Evolutionary conservation across 257 asterid genomes (phyloP).

Genomic region (Capsicum baccatum): DNA sequence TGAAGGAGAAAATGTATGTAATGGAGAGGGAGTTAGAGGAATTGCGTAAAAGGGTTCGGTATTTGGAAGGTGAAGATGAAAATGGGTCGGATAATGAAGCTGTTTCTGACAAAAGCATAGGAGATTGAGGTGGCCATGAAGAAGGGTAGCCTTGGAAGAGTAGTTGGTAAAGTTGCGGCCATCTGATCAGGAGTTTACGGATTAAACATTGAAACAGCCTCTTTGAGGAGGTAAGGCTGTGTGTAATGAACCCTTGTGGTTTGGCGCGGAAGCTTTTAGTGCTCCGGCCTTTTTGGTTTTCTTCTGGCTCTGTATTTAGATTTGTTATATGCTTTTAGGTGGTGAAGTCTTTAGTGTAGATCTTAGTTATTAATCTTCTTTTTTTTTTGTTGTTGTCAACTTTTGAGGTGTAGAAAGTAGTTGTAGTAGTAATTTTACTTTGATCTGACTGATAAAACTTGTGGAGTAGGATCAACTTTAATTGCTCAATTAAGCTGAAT

Average conservation of each 20-base stretch:
- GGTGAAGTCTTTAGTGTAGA: background rate
- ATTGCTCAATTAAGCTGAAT: background rate
- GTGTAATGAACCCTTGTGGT: no score
- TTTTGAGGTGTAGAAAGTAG: background rate
- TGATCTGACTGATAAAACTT: constrained; percentile 21
- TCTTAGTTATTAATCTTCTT: background rate
- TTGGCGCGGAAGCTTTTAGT: no score
- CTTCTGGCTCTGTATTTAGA: constrained; percentile 16
- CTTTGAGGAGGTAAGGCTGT: no score
- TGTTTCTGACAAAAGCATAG: constrained; percentile 36
- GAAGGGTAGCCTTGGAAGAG: background rate
- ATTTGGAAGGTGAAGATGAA: constrained; percentile 42
- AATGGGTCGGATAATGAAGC: constrained; percentile 39
- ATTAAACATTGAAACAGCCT: no score
- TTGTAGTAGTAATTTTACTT: background rate
- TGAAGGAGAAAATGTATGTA: constrained; percentile 56
- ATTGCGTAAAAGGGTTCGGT: constrained; percentile 48
- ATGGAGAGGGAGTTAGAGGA: constrained; percentile 58
- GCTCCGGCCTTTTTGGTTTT: background rate
- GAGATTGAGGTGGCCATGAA: constrained; percentile 37
- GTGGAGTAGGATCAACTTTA: background rate
- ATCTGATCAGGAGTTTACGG: no score
- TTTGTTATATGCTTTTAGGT: background rate
- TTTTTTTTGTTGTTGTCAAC: background rate
- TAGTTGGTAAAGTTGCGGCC: no score